Evolutionary conservation across 2,329 filamentous ascomycete genomes (phyloP), one percentile per base, ranked within the genome.

Genomic region (Pyrenophora tritici-repentis): DNA sequence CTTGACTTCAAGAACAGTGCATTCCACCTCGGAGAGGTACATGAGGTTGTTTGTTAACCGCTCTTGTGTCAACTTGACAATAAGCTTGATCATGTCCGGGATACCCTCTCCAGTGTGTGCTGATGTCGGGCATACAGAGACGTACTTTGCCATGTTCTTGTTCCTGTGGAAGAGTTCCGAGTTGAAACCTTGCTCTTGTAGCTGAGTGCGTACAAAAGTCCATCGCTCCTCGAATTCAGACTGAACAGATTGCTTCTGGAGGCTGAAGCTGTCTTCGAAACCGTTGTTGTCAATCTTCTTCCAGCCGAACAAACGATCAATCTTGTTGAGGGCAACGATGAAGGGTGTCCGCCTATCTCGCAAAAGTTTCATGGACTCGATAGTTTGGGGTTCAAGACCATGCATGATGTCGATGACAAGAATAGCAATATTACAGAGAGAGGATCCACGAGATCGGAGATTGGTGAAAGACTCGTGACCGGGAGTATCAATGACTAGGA

Each of bases 401-500:
- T 99, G 94, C 94, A 99, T 97, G 70, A 99, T 99, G 80, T 99
- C 94, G 64, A 99, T 93, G 35, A 99, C 95, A 62, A 99, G 81
- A 73, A 99, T 99, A 66, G 94, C 94, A 78, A 99, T 99, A 81
- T 99, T 99, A 78, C 95, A 99, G 52, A 99, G 89, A 12, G 92
- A 97, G 34, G 94, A 97, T 78, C 94, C 94, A 78, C 95, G 87
- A 62, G 93, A 97, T 70, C 95, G 89, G 61, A 99, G 79, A 78
- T 99, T 99, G 58, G 93, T 96, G 85, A 99, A 99, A 69, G 94
- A 99, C 85, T 99, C 94, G 91, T 99, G 94, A 79, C 94, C 94
- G 68, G 94, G 95, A 0, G 94, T 99, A 78, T 99, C 94, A 70
- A 99, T 99, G 69, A 99, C 86, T 61, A 99, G 79, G 47, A 99